Conservation (phyloP, 371 early-diverging fungal genomes). For the Lichtheimia corymbifera region DNA sequence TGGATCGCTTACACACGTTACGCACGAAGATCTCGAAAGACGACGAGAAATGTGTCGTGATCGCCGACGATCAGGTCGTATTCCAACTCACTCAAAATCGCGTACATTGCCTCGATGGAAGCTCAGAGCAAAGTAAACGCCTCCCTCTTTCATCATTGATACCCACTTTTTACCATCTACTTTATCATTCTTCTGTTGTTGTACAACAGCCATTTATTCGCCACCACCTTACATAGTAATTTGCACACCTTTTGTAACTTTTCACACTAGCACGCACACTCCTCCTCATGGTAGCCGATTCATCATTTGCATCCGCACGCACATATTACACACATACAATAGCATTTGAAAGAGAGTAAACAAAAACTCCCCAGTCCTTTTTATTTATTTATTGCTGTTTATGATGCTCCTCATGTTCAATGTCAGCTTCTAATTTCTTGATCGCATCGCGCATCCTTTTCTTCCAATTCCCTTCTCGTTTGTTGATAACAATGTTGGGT, state of each 20-base stretch:
- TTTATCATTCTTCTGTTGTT: constrained; percentile 1
- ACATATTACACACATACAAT: not conserved
- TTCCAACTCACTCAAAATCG: constrained; percentile 6
- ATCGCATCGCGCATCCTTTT: constrained; percentile 21
- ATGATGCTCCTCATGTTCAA: not conserved
- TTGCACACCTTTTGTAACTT: constrained; percentile 1
- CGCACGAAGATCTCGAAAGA: constrained; percentile 53
- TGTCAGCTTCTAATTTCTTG: constrained; percentile 18
- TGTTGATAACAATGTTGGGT: constrained; percentile 27
- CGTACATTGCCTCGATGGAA: constrained; percentile 11
- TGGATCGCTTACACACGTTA: constrained; percentile 46
- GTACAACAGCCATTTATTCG: not conserved
- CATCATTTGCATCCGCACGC: constrained; percentile 2
- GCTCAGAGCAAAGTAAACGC: not conserved
- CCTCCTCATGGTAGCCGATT: not conserved
- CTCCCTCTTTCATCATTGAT: not conserved
- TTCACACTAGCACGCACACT: not conserved
- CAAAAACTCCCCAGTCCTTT: not conserved
- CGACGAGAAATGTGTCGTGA: constrained; percentile 49
- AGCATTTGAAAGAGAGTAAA: not conserved
- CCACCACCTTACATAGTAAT: not conserved
- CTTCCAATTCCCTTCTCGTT: constrained; percentile 33
- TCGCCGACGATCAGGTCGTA: constrained; percentile 23
- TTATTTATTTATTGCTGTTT: not conserved
- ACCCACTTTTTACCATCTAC: not conserved